Base-by-base conservation (phyloP, 2,329 filamentous ascomycete genomes). In the Venturia aucupariae region DNA sequence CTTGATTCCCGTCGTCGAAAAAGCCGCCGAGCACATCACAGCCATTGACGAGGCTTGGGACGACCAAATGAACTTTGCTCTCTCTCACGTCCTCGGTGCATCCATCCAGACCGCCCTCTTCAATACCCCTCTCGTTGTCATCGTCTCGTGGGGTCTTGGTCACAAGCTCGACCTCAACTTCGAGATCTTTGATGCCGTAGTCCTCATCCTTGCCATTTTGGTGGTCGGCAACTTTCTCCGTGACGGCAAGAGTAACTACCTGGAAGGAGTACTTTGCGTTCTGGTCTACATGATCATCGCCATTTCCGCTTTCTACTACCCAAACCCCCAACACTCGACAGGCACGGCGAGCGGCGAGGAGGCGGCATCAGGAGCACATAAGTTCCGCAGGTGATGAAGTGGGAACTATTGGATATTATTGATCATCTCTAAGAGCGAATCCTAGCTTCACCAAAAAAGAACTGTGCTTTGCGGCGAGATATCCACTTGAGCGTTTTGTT, bases 61-160 rank as follows among this genome's bases (percentile, higher is more conserved):
- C 70, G 85, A 90, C 72, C 86, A 88, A 70, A 91, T 92, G 81
- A 94, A 94, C 77, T 87, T 92, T 75, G 90, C 90, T 0, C 81
- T 94, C 32, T 89, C 90, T 55, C 91, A 96, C 73, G 90, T 94
- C 63, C 85, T 96, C 51, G 91, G 90, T 59, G 87, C 91, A 2
- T 93, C 90, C 0, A 88, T 96, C 65, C 92, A 96, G 76, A 97
- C 92, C 0, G 90, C 92, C 0, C 82, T 96, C 39, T 86, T 96
- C 72, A 96, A 95, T 73, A 90, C 87, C 0, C 92, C 92, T 0
- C 82, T 96, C 4, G 86, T 90, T 8, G 86, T 96, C 41, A 81
- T 96, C 44, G 88, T 95, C 60, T 90, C 88, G 55, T 97, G 92
- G 92, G 87, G 89, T 27, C 76, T 92, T 42, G 76, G 77, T 65